Conservation (phyloP, 768 basidiomycete genomes). For the Gautieria morchelliformis region DNA sequence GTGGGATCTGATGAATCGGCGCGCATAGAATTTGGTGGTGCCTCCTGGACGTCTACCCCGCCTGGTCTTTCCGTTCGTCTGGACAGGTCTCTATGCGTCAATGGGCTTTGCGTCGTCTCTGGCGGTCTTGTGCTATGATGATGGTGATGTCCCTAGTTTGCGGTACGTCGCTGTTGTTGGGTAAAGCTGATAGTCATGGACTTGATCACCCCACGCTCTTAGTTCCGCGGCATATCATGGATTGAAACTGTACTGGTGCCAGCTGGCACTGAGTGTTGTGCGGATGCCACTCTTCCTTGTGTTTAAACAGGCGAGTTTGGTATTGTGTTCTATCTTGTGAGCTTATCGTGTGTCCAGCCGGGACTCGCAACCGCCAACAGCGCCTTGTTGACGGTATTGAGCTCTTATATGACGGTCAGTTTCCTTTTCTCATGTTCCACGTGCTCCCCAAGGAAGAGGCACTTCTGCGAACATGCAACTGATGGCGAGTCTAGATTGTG, state of each 20-base stretch:
- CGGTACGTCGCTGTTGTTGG: constrained; percentile 26
- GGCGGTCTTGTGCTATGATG: constrained; percentile 44
- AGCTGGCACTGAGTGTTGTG: constrained; percentile 45
- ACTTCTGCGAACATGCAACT: neutral
- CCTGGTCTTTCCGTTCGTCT: constrained; percentile 48
- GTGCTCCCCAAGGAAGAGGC: no score
- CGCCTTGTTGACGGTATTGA: constrained; percentile 40
- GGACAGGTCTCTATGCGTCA: constrained; percentile 41
- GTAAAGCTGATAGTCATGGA: neutral
- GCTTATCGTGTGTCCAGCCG: constrained; percentile 24
- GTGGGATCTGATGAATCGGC: neutral
- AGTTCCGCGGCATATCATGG: constrained; percentile 37
- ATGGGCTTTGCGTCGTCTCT: constrained; percentile 67
- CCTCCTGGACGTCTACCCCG: constrained; percentile 46
- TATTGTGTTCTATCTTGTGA: neutral
- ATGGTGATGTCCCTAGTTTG: constrained; percentile 26
- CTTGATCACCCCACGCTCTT: neutral
- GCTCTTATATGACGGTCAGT: constrained; percentile 51
- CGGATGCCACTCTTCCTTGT: constrained; percentile 65
- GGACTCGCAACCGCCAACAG: constrained; percentile 48
- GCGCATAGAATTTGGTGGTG: constrained; percentile 31
- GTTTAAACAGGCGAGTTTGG: constrained; percentile 29
- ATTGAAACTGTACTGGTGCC: constrained; percentile 50
- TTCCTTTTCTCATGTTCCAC: neutral
- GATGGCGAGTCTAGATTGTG: neutral